phyloP scores from a whole-genome alignment of 768 basidiomycete genomes.

The Amanita pallidorosea region DNA sequence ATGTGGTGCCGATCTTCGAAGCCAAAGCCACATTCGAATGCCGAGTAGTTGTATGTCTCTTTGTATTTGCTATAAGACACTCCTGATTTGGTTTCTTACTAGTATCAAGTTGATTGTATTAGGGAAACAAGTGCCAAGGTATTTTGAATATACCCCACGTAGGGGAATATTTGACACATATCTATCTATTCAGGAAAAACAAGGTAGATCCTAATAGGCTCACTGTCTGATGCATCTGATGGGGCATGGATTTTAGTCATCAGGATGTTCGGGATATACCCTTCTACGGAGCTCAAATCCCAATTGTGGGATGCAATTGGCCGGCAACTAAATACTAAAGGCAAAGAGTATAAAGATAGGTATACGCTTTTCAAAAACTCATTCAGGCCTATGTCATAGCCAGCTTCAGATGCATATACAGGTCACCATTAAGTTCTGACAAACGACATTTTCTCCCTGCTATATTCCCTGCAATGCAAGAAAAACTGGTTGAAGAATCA shows the following conservation, averaged over 20 bases:
- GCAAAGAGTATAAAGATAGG: slow-evolving; percentile 45
- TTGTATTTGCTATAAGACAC: neutral
- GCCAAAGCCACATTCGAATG: slow-evolving; percentile 53
- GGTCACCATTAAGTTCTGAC: slow-evolving; percentile 23
- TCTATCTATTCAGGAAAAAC: slow-evolving; percentile 13
- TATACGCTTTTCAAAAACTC: slow-evolving; percentile 8
- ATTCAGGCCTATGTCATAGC: neutral
- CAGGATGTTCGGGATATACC: slow-evolving; percentile 27
- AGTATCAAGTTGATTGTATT: slow-evolving; percentile 42
- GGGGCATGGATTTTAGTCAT: slow-evolving; percentile 14
- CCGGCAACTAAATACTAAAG: slow-evolving; percentile 24
- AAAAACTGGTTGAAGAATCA: slow-evolving; percentile 12
- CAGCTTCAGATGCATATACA: slow-evolving; percentile 31
- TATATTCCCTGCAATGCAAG: slow-evolving; percentile 33
- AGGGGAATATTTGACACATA: neutral
- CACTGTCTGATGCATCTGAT: neutral
- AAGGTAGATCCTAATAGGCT: slow-evolving; percentile 12
- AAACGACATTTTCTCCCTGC: slow-evolving; percentile 36
- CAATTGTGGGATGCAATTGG: slow-evolving; percentile 28
- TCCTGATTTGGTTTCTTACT: neutral
- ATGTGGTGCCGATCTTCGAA: slow-evolving; percentile 51
- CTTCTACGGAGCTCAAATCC: slow-evolving; percentile 26
- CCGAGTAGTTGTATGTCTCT: slow-evolving; percentile 33
- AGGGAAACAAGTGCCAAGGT: slow-evolving; percentile 24
- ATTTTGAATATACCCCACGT: neutral